A percentile compares a stretch with the other conserved stretches of the same genome.
These are phyloP conservation scores for Pinguiococcus pyrenoidosus DNA, from an alignment of 108 stramenopile species.

Conservation along the genomic window DNA sequence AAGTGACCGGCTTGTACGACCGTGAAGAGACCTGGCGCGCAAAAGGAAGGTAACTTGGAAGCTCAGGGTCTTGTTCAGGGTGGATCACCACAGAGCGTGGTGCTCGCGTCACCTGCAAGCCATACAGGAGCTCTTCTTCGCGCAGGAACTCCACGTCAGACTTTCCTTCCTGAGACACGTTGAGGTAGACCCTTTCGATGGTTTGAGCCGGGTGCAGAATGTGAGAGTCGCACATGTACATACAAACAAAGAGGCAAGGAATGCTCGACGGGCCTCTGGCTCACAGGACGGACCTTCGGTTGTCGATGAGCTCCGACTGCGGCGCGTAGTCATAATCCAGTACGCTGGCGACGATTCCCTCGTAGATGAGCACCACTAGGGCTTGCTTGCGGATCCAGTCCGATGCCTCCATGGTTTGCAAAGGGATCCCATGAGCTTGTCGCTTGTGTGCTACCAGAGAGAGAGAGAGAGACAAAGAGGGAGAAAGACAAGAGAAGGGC, in stretches of 20 bases:
- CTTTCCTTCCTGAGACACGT: constrained; percentile 46
- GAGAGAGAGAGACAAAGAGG: too few relatives aligned
- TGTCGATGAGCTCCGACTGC: constrained; percentile 53
- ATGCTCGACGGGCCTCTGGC: too few relatives aligned
- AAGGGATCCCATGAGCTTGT: too few relatives aligned
- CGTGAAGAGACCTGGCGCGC: constrained; percentile 65
- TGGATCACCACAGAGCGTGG: not conserved
- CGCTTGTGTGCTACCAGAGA: too few relatives aligned
- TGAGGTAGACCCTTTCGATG: too few relatives aligned
- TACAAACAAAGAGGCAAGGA: too few relatives aligned
- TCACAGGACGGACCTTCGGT: too few relatives aligned
- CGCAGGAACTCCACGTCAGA: constrained; percentile 67
- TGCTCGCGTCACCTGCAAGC: not conserved
- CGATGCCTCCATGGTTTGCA: too few relatives aligned
- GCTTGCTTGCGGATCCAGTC: constrained; percentile 70
- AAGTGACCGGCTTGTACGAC: constrained; percentile 66
- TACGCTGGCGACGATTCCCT: constrained; percentile 63
- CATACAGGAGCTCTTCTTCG: constrained; percentile 32
- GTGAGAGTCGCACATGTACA: too few relatives aligned
- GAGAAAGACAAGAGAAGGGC: too few relatives aligned
- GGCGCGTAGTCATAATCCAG: constrained; percentile 76
- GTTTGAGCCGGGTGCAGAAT: too few relatives aligned
- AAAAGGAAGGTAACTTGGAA: constrained; percentile 32
- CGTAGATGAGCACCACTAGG: constrained; percentile 64
- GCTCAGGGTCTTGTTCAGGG: not conserved